These are phyloP conservation scores for Vanderwaltozyma verrucispora DNA, from an alignment of 805 yeast genomes.

Conservation along the genomic window DNA sequence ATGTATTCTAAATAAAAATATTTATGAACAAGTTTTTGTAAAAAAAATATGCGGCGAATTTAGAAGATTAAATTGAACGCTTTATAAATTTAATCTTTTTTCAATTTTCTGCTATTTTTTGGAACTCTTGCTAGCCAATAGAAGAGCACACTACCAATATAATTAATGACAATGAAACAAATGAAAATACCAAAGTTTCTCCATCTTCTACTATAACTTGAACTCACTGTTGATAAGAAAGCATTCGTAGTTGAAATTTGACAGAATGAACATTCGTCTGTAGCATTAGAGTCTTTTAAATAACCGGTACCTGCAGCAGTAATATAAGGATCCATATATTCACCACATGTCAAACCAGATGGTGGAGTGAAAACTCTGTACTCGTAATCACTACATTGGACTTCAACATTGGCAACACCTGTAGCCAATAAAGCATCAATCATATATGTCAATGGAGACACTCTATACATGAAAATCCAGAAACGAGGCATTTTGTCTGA, in stretches of 20 bases:
- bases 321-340: conserved; percentile 36
- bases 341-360: conserved; percentile 45
- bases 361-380: conserved; percentile 43
- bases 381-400: conserved; percentile 42
- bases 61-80: no score
- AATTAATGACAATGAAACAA: conserved; percentile 39
- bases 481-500: conserved; percentile 55
- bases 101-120: no score
- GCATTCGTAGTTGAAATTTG: conserved; percentile 43
- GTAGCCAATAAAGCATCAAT: conserved; percentile 44
- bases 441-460: conserved; percentile 63
- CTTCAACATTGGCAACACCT: conserved; percentile 43
- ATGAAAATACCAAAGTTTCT: conserved; percentile 51
- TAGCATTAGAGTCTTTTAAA: conserved; percentile 37
- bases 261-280: conserved; percentile 51
- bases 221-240: conserved; percentile 41
- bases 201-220: conserved; percentile 36
- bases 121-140: conserved; percentile 72
- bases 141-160: conserved; percentile 31
- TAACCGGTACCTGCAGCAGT: conserved; percentile 35
- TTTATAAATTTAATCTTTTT: no score
- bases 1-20: no score
- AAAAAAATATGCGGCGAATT: no score
- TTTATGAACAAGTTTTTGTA: no score
- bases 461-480: conserved; percentile 73